Conservation (phyloP, 176 grass and related monocot species). For the Dendrocalamus sinicus region DNA sequence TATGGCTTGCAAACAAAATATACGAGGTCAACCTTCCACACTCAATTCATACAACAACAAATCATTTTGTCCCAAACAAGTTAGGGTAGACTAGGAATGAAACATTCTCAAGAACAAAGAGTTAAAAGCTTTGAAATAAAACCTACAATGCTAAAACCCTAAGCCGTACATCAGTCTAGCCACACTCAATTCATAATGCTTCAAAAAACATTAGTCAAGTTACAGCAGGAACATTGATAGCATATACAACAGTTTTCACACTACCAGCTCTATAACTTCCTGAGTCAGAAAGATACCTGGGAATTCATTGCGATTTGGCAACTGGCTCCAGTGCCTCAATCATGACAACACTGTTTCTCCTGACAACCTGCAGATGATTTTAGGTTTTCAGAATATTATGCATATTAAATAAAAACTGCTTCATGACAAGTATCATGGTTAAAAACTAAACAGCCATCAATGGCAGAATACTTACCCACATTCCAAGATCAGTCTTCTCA, state of each 20-base stretch:
- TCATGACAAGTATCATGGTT: background rate
- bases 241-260: conserved; percentile 48
- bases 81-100: too few relatives aligned
- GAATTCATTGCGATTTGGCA: conserved; percentile 48
- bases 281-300: background rate
- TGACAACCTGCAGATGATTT: conserved; percentile 64
- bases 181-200: background rate
- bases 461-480: conserved; percentile 65
- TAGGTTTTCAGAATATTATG: background rate
- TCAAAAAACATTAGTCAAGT: conserved; percentile 32
- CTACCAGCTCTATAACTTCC: background rate
- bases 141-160: too few relatives aligned
- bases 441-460: background rate
- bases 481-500: conserved; percentile 85
- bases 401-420: too few relatives aligned
- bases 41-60: too few relatives aligned
- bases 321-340: conserved; percentile 88
- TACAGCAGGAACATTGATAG: conserved; percentile 38
- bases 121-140: too few relatives aligned
- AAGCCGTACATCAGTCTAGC: too few relatives aligned
- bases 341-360: conserved; percentile 96
- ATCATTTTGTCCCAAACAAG: too few relatives aligned
- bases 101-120: too few relatives aligned
- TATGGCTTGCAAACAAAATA: background rate
- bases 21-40: background rate